Conservation (phyloP, 495 filamentous ascomycete species). For the Podospora australis region DNA sequence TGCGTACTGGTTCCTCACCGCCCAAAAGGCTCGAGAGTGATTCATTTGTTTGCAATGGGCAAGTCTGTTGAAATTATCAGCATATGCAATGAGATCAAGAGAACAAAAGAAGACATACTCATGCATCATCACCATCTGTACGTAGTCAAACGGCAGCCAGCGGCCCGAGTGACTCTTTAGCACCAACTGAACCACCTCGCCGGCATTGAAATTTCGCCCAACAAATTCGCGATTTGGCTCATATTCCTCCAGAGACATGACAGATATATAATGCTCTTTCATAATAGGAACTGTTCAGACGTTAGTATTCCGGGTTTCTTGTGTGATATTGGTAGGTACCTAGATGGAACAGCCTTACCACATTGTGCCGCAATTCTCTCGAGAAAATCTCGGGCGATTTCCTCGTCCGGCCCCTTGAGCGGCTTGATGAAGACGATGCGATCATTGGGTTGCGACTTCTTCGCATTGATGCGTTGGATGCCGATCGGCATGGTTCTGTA, state of each 20-base stretch:
- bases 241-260: constrained; percentile 73
- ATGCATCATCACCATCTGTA: constrained; percentile 86
- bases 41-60: constrained; percentile 85
- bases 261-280: constrained; percentile 57
- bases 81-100: neutral
- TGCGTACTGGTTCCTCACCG: constrained; percentile 60
- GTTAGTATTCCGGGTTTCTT: neutral
- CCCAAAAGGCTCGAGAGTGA: constrained; percentile 67
- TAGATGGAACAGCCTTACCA: constrained; percentile 28
- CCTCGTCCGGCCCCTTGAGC: constrained; percentile 51
- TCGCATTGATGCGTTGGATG: constrained; percentile 61
- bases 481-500: constrained; percentile 54
- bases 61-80: constrained; percentile 34
- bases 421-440: constrained; percentile 74
- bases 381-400: constrained; percentile 60
- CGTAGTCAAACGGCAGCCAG: constrained; percentile 70
- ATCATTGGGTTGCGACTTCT: constrained; percentile 57
- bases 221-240: constrained; percentile 67
- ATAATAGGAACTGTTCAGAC: constrained; percentile 55
- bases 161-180: constrained; percentile 54
- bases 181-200: constrained; percentile 76
- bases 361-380: constrained; percentile 74
- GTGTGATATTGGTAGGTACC: neutral
- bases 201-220: constrained; percentile 76
- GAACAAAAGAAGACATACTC: constrained; percentile 29